Conservation (phyloP, 2,329 filamentous ascomycete species). For the Oidium heveae region DNA sequence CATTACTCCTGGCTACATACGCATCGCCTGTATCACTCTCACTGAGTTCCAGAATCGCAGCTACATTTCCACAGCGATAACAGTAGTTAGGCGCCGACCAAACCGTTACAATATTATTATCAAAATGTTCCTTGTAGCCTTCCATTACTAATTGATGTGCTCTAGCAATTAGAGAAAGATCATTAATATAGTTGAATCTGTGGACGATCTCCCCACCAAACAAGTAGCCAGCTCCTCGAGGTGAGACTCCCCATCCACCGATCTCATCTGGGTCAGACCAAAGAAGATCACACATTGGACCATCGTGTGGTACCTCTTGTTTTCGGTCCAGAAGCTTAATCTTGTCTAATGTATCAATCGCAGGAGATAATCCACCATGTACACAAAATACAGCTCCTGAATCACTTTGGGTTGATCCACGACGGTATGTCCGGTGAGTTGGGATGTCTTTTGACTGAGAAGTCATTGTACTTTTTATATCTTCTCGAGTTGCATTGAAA, state of each 20-base stretch:
- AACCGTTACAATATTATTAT: conserved; percentile 93
- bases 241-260: conserved; percentile 88
- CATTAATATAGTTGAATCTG: conserved; percentile 98
- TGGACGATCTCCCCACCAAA: conserved; percentile 96
- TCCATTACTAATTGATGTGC: conserved; percentile 99
- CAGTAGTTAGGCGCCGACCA: conserved; percentile 93
- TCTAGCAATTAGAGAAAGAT: conserved; percentile 78
- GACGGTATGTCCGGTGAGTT: conserved; percentile 51
- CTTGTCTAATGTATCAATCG: conserved; percentile 85
- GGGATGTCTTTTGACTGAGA: conserved; percentile 36
- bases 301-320: conserved; percentile 94
- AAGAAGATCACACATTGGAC: conserved; percentile 90
- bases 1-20: conserved; percentile 14
- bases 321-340: conserved; percentile 87
- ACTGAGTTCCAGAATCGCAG: conserved; percentile 99
- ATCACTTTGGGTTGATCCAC: conserved; percentile 38
- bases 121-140: conserved; percentile 98
- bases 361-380: conserved; percentile 88
- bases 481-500: conserved; percentile 36
- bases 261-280: conserved; percentile 97
- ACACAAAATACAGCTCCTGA: conserved; percentile 99
- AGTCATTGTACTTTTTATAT: conserved; percentile 3
- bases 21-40: conserved; percentile 48
- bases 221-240: conserved; percentile 80
- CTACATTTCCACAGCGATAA: conserved; percentile 96